A percentile compares a stretch with the other conserved stretches of the same genome.
These are phyloP conservation scores for Grammothele lineata DNA, from an alignment of 768 basidiomycete genomes.

Conservation along the genomic window DNA sequence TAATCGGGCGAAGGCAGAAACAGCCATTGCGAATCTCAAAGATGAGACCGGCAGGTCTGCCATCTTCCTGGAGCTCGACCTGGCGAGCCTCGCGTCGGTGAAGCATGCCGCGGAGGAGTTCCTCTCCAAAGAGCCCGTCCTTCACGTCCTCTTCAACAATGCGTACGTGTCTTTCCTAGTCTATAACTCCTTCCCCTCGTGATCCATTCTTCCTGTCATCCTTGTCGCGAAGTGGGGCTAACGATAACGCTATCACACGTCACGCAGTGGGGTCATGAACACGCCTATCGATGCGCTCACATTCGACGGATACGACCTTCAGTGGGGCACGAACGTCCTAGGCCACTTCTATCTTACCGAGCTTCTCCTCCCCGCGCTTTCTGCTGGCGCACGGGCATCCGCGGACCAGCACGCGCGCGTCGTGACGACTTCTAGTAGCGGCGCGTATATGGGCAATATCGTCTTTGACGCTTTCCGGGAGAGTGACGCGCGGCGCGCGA, in stretches of 20 bases:
- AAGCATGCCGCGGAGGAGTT: conserved; percentile 36
- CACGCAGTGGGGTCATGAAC: conserved; percentile 40
- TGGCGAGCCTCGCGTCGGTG: conserved; percentile 34
- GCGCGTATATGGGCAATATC: conserved; percentile 29
- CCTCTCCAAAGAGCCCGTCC: too few relatives aligned
- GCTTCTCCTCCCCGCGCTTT: conserved; percentile 45
- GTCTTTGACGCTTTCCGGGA: conserved; percentile 37
- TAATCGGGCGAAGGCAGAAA: conserved; percentile 35
- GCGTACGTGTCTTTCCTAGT: too few relatives aligned
- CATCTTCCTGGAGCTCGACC: conserved; percentile 39
- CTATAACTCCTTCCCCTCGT: too few relatives aligned
- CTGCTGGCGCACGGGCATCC: conserved; percentile 35
- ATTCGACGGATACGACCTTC: conserved; percentile 37
- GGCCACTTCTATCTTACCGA: conserved; percentile 29
- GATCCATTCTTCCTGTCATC: too few relatives aligned
- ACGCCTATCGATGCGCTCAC: conserved; percentile 30
- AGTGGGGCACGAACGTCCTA: conserved; percentile 34
- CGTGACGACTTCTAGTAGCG: conserved; percentile 42
- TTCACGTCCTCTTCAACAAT: too few relatives aligned
- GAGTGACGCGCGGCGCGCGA: conserved; percentile 15
- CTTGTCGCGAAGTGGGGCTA: too few relatives aligned
- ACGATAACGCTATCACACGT: too few relatives aligned
- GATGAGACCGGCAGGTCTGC: conserved; percentile 38
- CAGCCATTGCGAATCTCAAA: conserved; percentile 46
- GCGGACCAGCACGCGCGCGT: conserved; percentile 43